A percentile compares a stretch with the other conserved stretches of the same genome.
These are phyloP conservation scores for Closterium sp. DNA, from an alignment of 139 green algal species.

Conservation along the genomic window DNA sequence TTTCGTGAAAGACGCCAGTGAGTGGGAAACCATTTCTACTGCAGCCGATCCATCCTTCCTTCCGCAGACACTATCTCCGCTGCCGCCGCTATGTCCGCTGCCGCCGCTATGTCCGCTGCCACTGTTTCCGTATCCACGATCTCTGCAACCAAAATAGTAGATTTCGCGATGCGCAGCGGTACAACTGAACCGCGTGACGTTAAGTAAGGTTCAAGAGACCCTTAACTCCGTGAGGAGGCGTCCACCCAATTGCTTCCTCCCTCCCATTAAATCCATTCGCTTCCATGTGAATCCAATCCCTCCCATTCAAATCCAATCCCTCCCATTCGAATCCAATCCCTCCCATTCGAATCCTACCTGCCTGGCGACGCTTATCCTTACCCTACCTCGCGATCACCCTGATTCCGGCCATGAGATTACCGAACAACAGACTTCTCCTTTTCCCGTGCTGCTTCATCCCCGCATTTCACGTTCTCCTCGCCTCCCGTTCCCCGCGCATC, in stretches of 20 bases:
- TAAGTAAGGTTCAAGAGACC: too few species aligned
- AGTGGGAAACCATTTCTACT: neutral
- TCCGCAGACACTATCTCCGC: neutral
- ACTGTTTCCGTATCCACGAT: neutral
- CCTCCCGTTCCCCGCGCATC: neutral
- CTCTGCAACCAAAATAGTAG: neutral
- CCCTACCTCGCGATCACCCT: neutral
- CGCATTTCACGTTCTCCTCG: neutral
- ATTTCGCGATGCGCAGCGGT: neutral
- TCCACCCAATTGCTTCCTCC: neutral
- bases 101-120: too few species aligned
- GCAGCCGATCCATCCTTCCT: neutral
- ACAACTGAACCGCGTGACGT: too few species aligned
- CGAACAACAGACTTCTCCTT: neutral
- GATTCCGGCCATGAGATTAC: neutral
- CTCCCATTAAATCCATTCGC: too few species aligned
- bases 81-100: too few species aligned
- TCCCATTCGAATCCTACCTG: neutral
- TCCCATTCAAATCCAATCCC: neutral
- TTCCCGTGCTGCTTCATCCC: neutral
- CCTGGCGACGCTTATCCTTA: neutral
- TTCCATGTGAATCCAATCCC: too few species aligned
- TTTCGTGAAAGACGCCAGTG: conserved; percentile 33
- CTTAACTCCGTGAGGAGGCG: neutral
- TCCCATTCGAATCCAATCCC: neutral